Conservation (phyloP, 73 alveolate species). For the Paramecium primaurelia region DNA sequence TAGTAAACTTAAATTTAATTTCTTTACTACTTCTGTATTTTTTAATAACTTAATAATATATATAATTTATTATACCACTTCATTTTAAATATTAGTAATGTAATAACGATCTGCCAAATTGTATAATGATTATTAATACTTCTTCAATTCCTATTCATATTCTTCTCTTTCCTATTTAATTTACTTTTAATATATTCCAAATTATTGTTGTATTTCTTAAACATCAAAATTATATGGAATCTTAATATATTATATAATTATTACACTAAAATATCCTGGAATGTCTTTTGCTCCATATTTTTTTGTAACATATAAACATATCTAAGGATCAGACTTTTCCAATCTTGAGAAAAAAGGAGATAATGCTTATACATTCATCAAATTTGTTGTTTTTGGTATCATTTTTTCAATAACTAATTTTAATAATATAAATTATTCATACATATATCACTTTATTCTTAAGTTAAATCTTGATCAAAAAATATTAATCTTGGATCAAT, state of each 20-base stretch:
- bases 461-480: constrained; percentile 52
- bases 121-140: background rate
- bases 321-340: constrained; percentile 28
- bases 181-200: background rate
- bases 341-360: constrained; percentile 1
- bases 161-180: background rate
- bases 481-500: constrained; percentile 48
- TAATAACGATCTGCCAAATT: background rate
- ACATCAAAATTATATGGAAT: constrained; percentile 47
- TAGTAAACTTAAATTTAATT: background rate
- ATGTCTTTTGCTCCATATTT: constrained; percentile 28
- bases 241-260: background rate
- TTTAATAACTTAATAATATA: background rate
- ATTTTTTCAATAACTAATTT: background rate
- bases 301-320: constrained; percentile 21
- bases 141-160: background rate
- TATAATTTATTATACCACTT: background rate
- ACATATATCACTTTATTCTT: constrained; percentile 32
- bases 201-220: background rate
- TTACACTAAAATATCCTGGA: constrained; percentile 50
- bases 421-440: background rate
- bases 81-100: background rate
- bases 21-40: background rate
- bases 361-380: background rate
- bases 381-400: background rate